Evolutionary conservation across 176 grass and related monocot genomes (phyloP).

Genomic region (Musa acuminata): DNA sequence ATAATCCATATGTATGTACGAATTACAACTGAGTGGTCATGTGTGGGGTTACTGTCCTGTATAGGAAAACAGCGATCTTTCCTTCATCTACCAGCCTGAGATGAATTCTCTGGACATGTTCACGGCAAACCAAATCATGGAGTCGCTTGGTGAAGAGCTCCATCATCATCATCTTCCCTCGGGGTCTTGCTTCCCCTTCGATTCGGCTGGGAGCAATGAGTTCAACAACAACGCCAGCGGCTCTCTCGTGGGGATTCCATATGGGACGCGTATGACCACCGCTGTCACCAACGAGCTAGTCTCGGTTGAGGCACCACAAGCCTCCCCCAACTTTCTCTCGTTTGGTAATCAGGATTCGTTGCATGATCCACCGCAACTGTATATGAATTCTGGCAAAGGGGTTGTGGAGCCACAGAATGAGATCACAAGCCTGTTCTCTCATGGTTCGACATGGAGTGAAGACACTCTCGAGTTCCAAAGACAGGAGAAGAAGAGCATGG

Average conservation of each 20-base stretch:
- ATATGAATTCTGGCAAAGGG: no score
- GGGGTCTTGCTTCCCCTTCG: neutral
- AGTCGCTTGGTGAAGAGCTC: neutral
- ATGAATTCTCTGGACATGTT: slow-evolving; percentile 1
- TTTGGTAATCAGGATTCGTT: slow-evolving; percentile 36
- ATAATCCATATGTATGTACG: no score
- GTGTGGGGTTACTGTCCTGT: no score
- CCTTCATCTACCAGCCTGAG: slow-evolving; percentile 1
- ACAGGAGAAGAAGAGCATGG: neutral
- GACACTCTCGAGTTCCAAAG: slow-evolving; percentile 32
- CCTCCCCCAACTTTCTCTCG: slow-evolving; percentile 68
- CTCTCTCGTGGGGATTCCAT: neutral
- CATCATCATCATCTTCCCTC: neutral
- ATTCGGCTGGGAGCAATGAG: neutral
- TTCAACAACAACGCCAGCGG: neutral
- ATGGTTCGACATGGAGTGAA: slow-evolving; percentile 38
- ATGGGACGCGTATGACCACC: neutral
- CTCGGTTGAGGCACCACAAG: slow-evolving; percentile 11
- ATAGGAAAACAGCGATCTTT: neutral
- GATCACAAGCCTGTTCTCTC: slow-evolving; percentile 20
- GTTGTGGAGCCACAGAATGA: slow-evolving; percentile 49
- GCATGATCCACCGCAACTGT: neutral
- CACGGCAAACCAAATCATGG: neutral
- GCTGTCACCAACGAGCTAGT: neutral
- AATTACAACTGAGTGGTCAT: no score